Percentiles rank a stretch among this genome's conserved stretches.
Evolutionary conservation across 495 filamentous ascomycete species (phyloP).

Genomic region (Podospora sp.): DNA sequence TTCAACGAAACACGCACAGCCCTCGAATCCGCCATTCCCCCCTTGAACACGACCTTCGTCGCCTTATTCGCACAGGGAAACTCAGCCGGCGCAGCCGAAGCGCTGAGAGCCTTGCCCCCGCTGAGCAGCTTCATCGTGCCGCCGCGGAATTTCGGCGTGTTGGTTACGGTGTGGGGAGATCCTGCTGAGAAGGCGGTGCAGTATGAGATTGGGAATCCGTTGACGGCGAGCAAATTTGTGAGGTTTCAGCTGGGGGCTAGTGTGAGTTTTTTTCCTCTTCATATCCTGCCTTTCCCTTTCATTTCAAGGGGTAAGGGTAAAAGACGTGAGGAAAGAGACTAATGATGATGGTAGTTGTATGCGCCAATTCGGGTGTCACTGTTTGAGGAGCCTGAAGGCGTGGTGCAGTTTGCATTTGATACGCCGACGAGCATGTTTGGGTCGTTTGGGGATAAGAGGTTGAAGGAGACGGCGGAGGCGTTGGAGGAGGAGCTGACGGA

Average conservation of each 20-base stretch:
- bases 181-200: conserved; percentile 6
- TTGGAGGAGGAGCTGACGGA: conserved; percentile 10
- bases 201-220: conserved; percentile 21
- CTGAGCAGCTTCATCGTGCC: conserved; percentile 9
- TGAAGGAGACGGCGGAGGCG: not conserved
- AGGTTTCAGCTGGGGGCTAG: not conserved
- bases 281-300: not conserved
- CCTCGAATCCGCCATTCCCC: conserved; percentile 6
- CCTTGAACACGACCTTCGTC: not conserved
- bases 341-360: not conserved
- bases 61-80: not conserved
- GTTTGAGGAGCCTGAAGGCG: conserved; percentile 2
- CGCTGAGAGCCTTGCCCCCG: not conserved
- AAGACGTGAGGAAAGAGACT: too few relatives aligned
- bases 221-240: conserved; percentile 14
- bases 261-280: not conserved
- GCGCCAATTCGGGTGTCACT: conserved; percentile 6
- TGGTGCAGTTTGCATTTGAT: conserved; percentile 12
- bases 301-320: not conserved
- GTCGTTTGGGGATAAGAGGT: conserved; percentile 10
- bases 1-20: conserved; percentile 10
- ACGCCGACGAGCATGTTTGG: conserved; percentile 11
- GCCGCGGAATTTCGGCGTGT: conserved; percentile 4
- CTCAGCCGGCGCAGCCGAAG: not conserved
- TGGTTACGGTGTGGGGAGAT: not conserved